Conservation (phyloP, 345 rosid genomes). For the Eucalyptus erythrocorys region DNA sequence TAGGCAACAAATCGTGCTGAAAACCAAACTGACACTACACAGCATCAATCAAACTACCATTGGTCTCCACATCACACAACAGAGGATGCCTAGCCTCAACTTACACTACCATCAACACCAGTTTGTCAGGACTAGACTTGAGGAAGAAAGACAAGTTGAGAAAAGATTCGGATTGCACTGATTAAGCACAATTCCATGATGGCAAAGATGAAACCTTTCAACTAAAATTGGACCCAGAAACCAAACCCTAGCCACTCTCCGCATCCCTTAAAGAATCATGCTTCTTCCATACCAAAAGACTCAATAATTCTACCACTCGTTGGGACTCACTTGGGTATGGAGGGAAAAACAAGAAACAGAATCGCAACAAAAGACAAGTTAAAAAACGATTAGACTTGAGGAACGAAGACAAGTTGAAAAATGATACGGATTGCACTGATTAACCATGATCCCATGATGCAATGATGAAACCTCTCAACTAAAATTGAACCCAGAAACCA, state of each 20-base stretch:
- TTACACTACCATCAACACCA: background rate
- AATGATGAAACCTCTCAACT: background rate
- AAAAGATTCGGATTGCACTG: background rate
- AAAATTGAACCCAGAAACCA: background rate
- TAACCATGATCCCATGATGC: background rate
- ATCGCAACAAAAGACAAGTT: background rate
- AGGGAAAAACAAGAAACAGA: background rate
- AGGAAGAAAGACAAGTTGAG: background rate
- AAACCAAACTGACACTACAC: background rate
- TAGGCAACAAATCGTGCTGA: background rate
- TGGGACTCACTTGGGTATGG: background rate
- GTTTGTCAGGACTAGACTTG: background rate
- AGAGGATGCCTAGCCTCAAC: background rate
- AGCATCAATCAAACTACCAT: background rate
- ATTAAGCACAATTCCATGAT: background rate
- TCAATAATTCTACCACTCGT: background rate
- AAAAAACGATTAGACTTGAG: background rate
- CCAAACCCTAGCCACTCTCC: background rate
- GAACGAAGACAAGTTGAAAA: background rate
- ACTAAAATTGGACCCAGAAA: background rate
- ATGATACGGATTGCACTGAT: background rate
- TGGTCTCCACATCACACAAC: background rate
- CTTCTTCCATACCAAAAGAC: background rate
- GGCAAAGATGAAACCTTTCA: background rate
- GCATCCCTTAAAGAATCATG: background rate